Evolutionary conservation across 345 rosid species (phyloP).

Genomic region (Rhodamnia argentea): DNA sequence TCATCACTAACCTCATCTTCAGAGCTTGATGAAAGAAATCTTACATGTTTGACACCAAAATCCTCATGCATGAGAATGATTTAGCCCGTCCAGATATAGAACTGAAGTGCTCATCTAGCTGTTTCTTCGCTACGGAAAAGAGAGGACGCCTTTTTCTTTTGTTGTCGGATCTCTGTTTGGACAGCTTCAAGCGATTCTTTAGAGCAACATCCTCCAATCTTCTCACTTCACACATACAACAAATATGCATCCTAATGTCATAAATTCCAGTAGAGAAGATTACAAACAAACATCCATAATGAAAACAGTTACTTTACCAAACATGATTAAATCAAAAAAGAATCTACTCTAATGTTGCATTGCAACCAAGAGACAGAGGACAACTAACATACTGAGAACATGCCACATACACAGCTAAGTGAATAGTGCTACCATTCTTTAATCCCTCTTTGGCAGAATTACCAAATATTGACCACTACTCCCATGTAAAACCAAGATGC

Average conservation of each 20-base stretch:
- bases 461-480: neutral
- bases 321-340: neutral
- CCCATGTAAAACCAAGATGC: neutral
- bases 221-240: no score
- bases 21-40: no score
- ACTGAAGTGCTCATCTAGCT: no score
- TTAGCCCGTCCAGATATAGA: no score
- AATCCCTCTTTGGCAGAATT: neutral
- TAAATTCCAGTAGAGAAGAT: neutral
- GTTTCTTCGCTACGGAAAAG: no score
- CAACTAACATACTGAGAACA: neutral
- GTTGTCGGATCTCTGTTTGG: no score
- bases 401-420: neutral
- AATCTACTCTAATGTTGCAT: neutral
- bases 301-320: neutral
- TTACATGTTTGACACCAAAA: no score
- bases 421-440: neutral
- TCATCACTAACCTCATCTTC: no score
- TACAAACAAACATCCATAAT: neutral
- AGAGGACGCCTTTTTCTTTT: no score
- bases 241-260: conserved; percentile 47
- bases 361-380: neutral
- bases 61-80: no score
- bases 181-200: no score
- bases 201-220: no score